phyloP scores from a whole-genome alignment of 2,329 filamentous ascomycete genomes.

The Fonsecaea pedrosoi region DNA sequence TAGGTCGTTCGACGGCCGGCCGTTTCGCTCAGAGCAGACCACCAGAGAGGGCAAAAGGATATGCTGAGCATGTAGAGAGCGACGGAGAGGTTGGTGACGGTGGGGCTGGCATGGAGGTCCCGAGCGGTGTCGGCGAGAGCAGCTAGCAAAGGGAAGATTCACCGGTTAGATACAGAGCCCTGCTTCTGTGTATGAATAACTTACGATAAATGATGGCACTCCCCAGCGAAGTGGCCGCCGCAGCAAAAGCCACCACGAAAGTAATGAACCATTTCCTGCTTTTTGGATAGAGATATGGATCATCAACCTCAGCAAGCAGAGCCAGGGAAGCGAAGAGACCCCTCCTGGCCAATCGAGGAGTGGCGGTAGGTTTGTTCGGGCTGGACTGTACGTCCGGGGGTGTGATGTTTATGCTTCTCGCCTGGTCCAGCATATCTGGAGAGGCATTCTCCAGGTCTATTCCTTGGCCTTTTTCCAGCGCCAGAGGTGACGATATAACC shows the following conservation, averaged over 20 bases:
- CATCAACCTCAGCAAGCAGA: constrained; percentile 43
- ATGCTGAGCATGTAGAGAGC: constrained; percentile 82
- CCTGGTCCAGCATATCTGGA: not conserved
- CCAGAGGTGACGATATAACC: not conserved
- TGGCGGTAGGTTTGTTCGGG: not conserved
- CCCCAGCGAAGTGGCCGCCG: constrained; percentile 79
- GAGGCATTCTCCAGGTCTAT: not conserved
- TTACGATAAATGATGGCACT: constrained; percentile 81
- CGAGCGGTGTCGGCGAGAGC: not conserved
- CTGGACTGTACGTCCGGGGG: not conserved
- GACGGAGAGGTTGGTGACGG: constrained; percentile 76
- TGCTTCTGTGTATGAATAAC: constrained; percentile 43
- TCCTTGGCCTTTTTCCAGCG: not conserved
- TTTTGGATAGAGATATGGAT: constrained; percentile 73
- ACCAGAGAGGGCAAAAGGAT: constrained; percentile 85
- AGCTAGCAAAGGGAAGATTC: not conserved
- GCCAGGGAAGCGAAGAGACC: not conserved
- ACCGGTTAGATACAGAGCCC: not conserved
- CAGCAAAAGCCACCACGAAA: constrained; percentile 76
- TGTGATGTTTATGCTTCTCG: not conserved
- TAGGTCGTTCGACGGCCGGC: constrained; percentile 77
- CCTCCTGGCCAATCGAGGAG: not conserved
- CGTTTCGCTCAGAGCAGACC: constrained; percentile 78
- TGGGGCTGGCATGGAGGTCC: constrained; percentile 55
- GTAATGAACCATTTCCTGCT: constrained; percentile 86